A percentile compares a stretch with the other conserved stretches of the same genome.
These are phyloP conservation scores for Amaranthus cruentus DNA, from an alignment of 148 eudicot species.

Conservation along the genomic window DNA sequence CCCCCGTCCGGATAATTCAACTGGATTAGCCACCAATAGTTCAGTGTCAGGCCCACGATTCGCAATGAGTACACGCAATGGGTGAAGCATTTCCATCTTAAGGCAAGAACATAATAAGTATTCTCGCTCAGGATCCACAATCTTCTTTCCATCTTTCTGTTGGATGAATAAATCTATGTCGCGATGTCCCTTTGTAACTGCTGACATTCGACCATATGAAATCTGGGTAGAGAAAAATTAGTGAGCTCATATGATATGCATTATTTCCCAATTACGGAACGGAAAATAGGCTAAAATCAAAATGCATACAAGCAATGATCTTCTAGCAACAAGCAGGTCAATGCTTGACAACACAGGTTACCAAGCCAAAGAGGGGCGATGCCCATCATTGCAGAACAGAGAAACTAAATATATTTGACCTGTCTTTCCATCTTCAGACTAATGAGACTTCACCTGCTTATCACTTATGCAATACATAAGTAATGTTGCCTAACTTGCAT, in stretches of 20 bases:
- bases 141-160: constrained; percentile 67
- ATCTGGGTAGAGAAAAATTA: constrained; percentile 34
- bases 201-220: constrained; percentile 60
- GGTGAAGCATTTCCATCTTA: constrained; percentile 78
- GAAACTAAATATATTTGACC: too few species aligned
- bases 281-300: background rate
- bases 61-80: constrained; percentile 64
- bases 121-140: constrained; percentile 55
- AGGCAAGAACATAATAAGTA: constrained; percentile 50
- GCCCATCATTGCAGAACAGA: background rate
- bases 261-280: background rate
- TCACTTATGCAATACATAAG: background rate
- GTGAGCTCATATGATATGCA: background rate
- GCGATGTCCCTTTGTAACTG: constrained; percentile 53
- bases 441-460: background rate
- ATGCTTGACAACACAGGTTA: background rate
- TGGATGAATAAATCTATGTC: constrained; percentile 71
- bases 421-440: background rate
- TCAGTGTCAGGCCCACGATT: constrained; percentile 89
- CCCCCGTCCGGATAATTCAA: constrained; percentile 70
- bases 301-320: constrained; percentile 9
- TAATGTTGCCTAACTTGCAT: background rate
- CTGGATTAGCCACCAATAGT: constrained; percentile 80
- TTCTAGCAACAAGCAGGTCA: background rate
- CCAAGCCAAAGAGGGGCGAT: background rate